phyloP scores from a whole-genome alignment of 2,329 filamentous ascomycete genomes.

The Trichoderma sp. region DNA sequence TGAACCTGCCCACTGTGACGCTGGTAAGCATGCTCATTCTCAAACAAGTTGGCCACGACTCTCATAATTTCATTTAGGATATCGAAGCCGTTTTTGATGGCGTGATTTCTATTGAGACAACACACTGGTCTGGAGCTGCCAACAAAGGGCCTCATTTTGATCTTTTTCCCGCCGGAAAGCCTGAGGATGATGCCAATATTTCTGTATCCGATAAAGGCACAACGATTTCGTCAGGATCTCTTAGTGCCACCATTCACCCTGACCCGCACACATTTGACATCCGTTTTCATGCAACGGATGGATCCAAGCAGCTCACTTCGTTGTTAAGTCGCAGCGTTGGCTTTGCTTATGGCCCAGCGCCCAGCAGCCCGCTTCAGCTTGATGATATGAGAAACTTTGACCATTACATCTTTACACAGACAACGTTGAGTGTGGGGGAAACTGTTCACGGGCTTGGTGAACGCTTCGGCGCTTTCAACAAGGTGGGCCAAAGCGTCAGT shows the following conservation, averaged over 20 bases:
- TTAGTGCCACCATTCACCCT: slow-evolving; percentile 44
- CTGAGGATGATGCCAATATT: slow-evolving; percentile 37
- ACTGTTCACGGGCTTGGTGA: slow-evolving; percentile 76
- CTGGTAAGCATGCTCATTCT: slow-evolving; percentile 30
- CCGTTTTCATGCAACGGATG: slow-evolving; percentile 45
- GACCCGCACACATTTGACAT: slow-evolving; percentile 46
- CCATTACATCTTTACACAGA: slow-evolving; percentile 62
- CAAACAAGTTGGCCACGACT: not conserved
- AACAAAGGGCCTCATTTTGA: slow-evolving; percentile 46
- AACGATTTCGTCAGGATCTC: slow-evolving; percentile 42
- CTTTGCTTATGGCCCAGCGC: slow-evolving; percentile 43
- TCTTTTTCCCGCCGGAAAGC: slow-evolving; percentile 44
- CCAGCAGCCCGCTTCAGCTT: slow-evolving; percentile 42
- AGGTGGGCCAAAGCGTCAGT: slow-evolving; percentile 70
- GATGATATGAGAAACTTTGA: slow-evolving; percentile 49
- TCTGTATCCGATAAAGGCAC: slow-evolving; percentile 42
- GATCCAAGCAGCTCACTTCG: slow-evolving; percentile 44
- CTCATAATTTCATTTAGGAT: slow-evolving; percentile 26
- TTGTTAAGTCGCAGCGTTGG: slow-evolving; percentile 47
- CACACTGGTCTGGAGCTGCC: slow-evolving; percentile 46
- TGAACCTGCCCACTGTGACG: slow-evolving; percentile 59
- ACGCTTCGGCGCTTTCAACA: slow-evolving; percentile 76
- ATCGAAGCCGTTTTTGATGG: slow-evolving; percentile 46
- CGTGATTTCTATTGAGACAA: slow-evolving; percentile 46
- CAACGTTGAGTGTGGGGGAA: slow-evolving; percentile 61